These are phyloP conservation scores for Aureobasidium leucospermi DNA, from an alignment of 2,329 filamentous ascomycete species.

Conservation along the genomic window DNA sequence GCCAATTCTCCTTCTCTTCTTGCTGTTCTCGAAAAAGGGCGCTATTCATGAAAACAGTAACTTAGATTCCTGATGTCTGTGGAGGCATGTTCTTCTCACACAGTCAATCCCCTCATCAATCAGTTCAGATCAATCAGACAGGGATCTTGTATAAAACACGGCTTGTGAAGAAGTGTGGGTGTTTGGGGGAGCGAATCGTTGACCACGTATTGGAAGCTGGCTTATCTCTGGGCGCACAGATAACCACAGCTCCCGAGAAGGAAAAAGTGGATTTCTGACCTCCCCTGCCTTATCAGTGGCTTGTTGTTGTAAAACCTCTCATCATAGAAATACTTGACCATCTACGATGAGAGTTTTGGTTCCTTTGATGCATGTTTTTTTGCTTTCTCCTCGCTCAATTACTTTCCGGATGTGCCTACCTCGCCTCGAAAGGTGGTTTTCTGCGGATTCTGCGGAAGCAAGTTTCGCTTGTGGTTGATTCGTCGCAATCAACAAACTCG, in stretches of 20 bases:
- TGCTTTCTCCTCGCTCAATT: slow-evolving; percentile 1
- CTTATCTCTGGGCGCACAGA: slow-evolving; percentile 14
- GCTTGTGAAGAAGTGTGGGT: background rate
- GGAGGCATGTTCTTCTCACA: background rate
- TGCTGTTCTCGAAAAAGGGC: background rate
- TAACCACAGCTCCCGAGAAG: background rate
- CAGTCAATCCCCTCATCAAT: background rate
- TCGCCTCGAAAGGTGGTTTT: background rate
- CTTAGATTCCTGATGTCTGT: background rate
- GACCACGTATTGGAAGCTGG: background rate
- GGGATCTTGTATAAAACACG: background rate
- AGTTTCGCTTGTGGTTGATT: background rate
- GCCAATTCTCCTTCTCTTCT: background rate
- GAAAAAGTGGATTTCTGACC: slow-evolving; percentile 1
- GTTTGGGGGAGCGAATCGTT: background rate
- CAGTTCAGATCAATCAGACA: background rate
- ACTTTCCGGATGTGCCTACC: background rate
- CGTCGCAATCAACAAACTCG: background rate
- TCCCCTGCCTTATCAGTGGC: slow-evolving; percentile 13
- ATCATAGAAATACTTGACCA: slow-evolving; percentile 11
- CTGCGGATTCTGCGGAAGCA: background rate
- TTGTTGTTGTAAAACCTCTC: slow-evolving; percentile 3
- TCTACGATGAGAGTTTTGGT: background rate
- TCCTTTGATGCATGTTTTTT: slow-evolving; percentile 3
- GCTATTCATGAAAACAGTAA: background rate